A percentile compares a stretch with the other conserved stretches of the same genome.
phyloP scores from a whole-genome alignment of 352 stramenopile genomes.

The Globisporangium orthogonon region DNA sequence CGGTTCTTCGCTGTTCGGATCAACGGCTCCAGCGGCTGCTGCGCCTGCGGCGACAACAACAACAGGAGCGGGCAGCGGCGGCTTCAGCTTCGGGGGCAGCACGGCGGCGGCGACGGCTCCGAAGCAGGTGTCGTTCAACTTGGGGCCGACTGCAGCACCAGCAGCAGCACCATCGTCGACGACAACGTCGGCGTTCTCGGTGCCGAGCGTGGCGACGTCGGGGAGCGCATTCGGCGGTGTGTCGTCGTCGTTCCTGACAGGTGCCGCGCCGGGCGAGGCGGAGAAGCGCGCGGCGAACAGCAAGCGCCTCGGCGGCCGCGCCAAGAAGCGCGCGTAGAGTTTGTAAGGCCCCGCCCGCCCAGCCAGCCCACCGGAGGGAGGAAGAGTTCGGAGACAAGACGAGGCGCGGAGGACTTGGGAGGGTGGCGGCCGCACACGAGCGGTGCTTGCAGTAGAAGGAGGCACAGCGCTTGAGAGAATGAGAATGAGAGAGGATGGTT shows the following conservation, averaged over 20 bases:
- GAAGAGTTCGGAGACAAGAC: not conserved
- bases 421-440: slow-evolving; percentile 1
- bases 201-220: slow-evolving; percentile 15
- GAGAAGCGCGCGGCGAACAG: slow-evolving; percentile 14
- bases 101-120: slow-evolving; percentile 18
- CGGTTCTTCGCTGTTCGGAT: slow-evolving; percentile 14
- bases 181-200: slow-evolving; percentile 14
- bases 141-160: slow-evolving; percentile 6
- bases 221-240: slow-evolving; percentile 38
- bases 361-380: not conserved
- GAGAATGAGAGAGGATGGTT: not conserved
- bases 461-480: not conserved
- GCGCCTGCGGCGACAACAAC: slow-evolving; percentile 1
- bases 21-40: not conserved
- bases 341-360: slow-evolving; percentile 10
- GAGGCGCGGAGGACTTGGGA: not conserved
- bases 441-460: not conserved
- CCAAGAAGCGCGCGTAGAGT: slow-evolving; percentile 18
- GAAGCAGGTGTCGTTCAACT: slow-evolving; percentile 65
- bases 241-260: slow-evolving; percentile 39
- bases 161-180: slow-evolving; percentile 11
- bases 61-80: not conserved
- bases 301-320: slow-evolving; percentile 10
- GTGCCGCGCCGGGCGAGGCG: not conserved
- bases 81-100: slow-evolving; percentile 37